Conservation (phyloP, 169 alveolate species). For the Cryptosporidium felis region DNA sequence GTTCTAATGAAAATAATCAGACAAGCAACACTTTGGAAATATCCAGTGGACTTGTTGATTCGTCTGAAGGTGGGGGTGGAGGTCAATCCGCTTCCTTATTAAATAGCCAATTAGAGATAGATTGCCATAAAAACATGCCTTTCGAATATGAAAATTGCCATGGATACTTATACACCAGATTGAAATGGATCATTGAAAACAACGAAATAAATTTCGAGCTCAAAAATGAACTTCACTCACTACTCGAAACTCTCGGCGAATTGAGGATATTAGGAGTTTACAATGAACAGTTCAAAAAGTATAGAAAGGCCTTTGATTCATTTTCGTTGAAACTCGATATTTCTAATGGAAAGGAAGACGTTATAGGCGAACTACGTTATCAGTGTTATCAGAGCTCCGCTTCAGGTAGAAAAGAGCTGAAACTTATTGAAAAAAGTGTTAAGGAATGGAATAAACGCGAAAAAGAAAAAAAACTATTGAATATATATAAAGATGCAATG, state of each 20-base stretch:
- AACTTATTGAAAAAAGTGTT: slow-evolving; percentile 16
- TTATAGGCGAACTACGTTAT: slow-evolving; percentile 19
- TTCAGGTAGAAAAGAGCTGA: slow-evolving; percentile 54
- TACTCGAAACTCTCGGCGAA: slow-evolving; percentile 44
- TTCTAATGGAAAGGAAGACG: background rate
- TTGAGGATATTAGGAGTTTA: slow-evolving; percentile 32
- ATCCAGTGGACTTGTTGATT: too few species aligned
- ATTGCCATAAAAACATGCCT: too few species aligned
- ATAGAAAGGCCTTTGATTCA: slow-evolving; percentile 32
- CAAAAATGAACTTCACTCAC: slow-evolving; percentile 7
- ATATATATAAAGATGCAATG: slow-evolving; percentile 47
- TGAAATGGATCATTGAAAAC: slow-evolving; percentile 25
- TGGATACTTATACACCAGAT: slow-evolving; percentile 35
- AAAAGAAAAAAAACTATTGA: slow-evolving; percentile 14
- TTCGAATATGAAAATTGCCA: slow-evolving; percentile 42
- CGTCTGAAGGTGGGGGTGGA: too few species aligned
- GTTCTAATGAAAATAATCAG: too few species aligned
- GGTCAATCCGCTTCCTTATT: too few species aligned
- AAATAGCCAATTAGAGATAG: too few species aligned
- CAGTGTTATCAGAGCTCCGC: slow-evolving; percentile 50
- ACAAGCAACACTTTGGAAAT: too few species aligned
- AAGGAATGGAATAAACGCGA: slow-evolving; percentile 41
- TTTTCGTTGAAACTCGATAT: slow-evolving; percentile 4
- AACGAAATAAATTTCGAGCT: background rate
- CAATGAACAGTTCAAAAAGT: slow-evolving; percentile 43